Evolutionary conservation across 805 yeast genomes (phyloP).

Genomic region (Yarrowia divulgata): DNA sequence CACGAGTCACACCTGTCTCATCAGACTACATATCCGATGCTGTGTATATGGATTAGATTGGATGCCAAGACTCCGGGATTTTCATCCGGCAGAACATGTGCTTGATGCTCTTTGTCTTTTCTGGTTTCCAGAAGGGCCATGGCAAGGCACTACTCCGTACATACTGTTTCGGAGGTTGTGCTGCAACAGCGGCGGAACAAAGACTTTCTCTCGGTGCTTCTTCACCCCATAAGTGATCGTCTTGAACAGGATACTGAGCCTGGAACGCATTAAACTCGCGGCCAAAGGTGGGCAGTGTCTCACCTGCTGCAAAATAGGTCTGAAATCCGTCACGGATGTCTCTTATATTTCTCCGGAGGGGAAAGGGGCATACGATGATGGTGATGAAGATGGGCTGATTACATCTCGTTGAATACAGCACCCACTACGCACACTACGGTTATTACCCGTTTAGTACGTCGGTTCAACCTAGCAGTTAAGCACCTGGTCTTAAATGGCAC

Average conservation of each 20-base stretch:
- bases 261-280: background rate
- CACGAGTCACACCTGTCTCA: slow-evolving; percentile 8
- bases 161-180: too few relatives aligned
- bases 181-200: background rate
- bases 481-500: background rate
- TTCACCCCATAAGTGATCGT: slow-evolving; percentile 10
- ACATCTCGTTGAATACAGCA: too few relatives aligned
- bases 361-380: slow-evolving; percentile 7
- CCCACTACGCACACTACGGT: background rate
- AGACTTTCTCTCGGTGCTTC: background rate
- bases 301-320: background rate
- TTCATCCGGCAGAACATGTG: background rate
- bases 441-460: background rate
- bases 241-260: background rate
- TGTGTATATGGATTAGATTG: slow-evolving; percentile 10
- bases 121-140: too few relatives aligned
- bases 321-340: background rate
- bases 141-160: too few relatives aligned
- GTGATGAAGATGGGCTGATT: background rate
- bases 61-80: slow-evolving; percentile 15
- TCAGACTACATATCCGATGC: slow-evolving; percentile 3
- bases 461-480: background rate
- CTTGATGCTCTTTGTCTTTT: background rate
- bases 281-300: slow-evolving; percentile 23
- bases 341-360: slow-evolving; percentile 7